Evolutionary conservation across 192 early-diverging fungal genomes (phyloP).

Genomic region (Podila epicladia): DNA sequence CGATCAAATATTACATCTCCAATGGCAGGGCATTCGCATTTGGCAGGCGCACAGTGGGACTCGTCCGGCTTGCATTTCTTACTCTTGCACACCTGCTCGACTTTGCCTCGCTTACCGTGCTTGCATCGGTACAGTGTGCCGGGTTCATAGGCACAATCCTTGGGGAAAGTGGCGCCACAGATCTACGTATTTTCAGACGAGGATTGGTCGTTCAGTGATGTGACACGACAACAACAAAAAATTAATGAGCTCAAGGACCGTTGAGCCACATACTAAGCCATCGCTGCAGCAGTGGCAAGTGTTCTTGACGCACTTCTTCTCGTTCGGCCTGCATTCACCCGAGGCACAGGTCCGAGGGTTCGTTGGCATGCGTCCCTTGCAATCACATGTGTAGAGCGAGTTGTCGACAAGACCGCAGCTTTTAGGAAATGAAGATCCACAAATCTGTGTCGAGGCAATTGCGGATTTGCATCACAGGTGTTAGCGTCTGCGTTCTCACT

Average conservation of each 20-base stretch:
- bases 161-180: neutral
- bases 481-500: neutral
- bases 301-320: neutral
- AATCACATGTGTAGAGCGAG: neutral
- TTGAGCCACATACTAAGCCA: neutral
- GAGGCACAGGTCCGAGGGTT: neutral
- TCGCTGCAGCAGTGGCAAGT: neutral
- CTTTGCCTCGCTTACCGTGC: neutral
- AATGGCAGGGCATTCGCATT: neutral
- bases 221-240: neutral
- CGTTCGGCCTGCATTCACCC: neutral
- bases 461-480: neutral
- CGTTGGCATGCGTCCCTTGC: neutral
- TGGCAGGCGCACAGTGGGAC: neutral
- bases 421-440: neutral
- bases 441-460: neutral
- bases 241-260: too few species aligned
- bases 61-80: neutral
- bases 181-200: neutral
- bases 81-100: neutral
- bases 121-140: neutral
- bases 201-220: too few species aligned
- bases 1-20: neutral
- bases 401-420: neutral
- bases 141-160: neutral